Percentiles rank a stretch among this genome's conserved stretches.
These are phyloP conservation scores for Boletus rufocinnamomeus DNA, from an alignment of 768 basidiomycete genomes.

Conservation along the genomic window DNA sequence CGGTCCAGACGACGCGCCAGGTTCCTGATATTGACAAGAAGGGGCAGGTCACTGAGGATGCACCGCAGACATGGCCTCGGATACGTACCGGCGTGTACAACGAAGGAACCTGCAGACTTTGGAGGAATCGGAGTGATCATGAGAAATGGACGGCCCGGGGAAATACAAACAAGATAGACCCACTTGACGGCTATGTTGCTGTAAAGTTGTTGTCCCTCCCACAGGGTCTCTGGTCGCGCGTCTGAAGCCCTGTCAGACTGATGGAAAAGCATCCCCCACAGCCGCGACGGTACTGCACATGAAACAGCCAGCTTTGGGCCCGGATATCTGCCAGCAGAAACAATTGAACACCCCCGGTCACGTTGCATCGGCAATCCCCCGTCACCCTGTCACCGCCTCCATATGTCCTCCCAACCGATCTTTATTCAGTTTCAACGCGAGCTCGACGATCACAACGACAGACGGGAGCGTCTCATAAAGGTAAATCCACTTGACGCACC, in stretches of 20 bases:
- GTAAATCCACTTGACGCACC: constrained; percentile 37
- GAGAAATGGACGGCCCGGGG: constrained; percentile 2
- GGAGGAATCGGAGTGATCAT: not conserved
- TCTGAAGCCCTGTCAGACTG: constrained; percentile 40
- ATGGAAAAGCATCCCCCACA: constrained; percentile 1
- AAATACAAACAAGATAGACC: constrained; percentile 25
- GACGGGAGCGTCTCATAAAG: constrained; percentile 91
- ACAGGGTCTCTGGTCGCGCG: constrained; percentile 41
- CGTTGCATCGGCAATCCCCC: not conserved
- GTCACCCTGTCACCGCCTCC: constrained; percentile 4
- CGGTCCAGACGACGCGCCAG: no score
- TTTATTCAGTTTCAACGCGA: constrained; percentile 70
- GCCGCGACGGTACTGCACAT: constrained; percentile 73
- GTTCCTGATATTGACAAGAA: no score
- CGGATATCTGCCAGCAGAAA: constrained; percentile 40
- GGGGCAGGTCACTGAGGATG: no score
- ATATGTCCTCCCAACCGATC: constrained; percentile 19
- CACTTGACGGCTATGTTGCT: no score
- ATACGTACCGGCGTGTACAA: constrained; percentile 46
- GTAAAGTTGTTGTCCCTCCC: constrained; percentile 59
- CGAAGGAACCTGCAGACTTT: constrained; percentile 76
- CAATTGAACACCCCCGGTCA: not conserved
- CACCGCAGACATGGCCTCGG: no score
- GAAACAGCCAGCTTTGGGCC: constrained; percentile 69
- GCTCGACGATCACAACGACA: constrained; percentile 83